phyloP scores from a whole-genome alignment of 2,329 filamentous ascomycete genomes.

The Stromatinia cepivora region DNA sequence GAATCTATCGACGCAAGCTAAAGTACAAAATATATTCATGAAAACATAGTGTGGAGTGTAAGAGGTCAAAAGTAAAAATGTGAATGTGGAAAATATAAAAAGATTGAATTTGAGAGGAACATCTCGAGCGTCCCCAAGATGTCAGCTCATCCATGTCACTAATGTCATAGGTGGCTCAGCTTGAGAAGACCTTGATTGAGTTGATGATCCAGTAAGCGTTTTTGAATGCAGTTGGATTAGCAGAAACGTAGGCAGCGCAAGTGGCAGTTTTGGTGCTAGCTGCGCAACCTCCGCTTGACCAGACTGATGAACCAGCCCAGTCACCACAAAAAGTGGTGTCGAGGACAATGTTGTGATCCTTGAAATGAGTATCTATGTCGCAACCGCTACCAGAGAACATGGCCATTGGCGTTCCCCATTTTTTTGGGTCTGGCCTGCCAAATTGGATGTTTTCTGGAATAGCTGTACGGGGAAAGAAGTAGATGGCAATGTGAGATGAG shows the following conservation, averaged over 20 bases:
- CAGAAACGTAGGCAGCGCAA: conserved; percentile 70
- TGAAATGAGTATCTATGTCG: conserved; percentile 69
- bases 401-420: conserved; percentile 70
- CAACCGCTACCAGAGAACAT: conserved; percentile 70
- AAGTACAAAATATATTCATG: conserved; percentile 12
- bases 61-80: not conserved
- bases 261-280: conserved; percentile 53
- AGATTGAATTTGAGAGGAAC: not conserved
- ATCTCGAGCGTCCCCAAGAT: not conserved
- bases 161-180: not conserved
- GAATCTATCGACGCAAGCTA: conserved; percentile 1
- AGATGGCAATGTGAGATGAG: conserved; percentile 68
- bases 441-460: conserved; percentile 64
- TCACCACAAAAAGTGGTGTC: conserved; percentile 83
- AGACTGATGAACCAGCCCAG: conserved; percentile 73
- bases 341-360: conserved; percentile 72
- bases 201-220: conserved; percentile 78
- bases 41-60: conserved; percentile 4
- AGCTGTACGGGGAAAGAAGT: conserved; percentile 70
- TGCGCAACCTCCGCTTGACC: conserved; percentile 60
- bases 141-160: not conserved
- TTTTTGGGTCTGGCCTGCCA: conserved; percentile 58
- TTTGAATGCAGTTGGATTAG: conserved; percentile 68
- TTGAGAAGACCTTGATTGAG: conserved; percentile 41
- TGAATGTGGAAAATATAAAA: not conserved